Percentiles rank a stretch among this genome's conserved stretches.
Conservation (phyloP, 2,329 filamentous ascomycete genomes). For the Scortechinia acanthostroma region DNA sequence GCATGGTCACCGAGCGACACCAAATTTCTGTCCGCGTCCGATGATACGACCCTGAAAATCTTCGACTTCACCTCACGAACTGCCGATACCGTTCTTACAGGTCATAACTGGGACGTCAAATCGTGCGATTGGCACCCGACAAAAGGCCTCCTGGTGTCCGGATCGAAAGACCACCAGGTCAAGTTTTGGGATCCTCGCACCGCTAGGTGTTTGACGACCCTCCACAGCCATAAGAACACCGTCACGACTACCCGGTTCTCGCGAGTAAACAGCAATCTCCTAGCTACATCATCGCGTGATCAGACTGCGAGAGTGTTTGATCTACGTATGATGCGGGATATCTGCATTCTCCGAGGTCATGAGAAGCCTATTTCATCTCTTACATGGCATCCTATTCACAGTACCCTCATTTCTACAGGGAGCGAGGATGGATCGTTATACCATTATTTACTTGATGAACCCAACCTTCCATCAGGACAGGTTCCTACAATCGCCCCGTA, state of each 20-base stretch:
- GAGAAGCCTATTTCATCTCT: constrained; percentile 63
- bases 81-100: constrained; percentile 52
- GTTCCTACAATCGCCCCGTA: constrained; percentile 36
- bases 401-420: constrained; percentile 55
- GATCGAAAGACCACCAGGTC: constrained; percentile 64
- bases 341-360: constrained; percentile 59
- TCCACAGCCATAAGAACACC: constrained; percentile 65
- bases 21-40: constrained; percentile 63
- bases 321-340: constrained; percentile 66
- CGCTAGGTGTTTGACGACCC: constrained; percentile 55
- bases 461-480: constrained; percentile 11
- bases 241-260: constrained; percentile 61
- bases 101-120: constrained; percentile 66
- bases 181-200: constrained; percentile 67
- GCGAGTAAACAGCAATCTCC: constrained; percentile 51
- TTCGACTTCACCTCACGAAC: constrained; percentile 62
- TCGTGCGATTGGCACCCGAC: constrained; percentile 65
- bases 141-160: constrained; percentile 61
- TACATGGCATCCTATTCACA: constrained; percentile 63
- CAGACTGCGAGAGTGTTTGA: constrained; percentile 62
- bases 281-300: constrained; percentile 61
- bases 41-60: constrained; percentile 62
- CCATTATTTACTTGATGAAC: constrained; percentile 63
- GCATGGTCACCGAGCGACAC: constrained; percentile 54
- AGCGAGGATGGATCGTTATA: constrained; percentile 57